phyloP scores from a whole-genome alignment of 352 stramenopile genomes.

The Phytophthora podocarpi region DNA sequence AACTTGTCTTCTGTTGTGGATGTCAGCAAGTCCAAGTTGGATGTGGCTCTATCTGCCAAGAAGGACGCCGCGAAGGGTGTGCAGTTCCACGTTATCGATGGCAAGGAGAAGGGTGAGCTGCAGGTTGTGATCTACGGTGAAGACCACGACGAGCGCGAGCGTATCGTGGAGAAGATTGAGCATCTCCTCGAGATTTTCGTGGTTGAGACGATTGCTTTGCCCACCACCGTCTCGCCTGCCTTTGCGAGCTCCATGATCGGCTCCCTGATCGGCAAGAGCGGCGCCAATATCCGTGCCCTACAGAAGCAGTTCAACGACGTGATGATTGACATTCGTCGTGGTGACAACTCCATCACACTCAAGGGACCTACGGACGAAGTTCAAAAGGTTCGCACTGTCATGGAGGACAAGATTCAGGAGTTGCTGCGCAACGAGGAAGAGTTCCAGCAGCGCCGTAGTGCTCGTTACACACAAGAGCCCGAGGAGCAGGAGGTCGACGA shows the following conservation, averaged over 20 bases:
- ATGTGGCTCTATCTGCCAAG: conserved; percentile 52
- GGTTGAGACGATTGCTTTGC: conserved; percentile 55
- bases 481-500: conserved; percentile 32
- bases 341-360: conserved; percentile 53
- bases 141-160: conserved; percentile 62
- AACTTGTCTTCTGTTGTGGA: conserved; percentile 53
- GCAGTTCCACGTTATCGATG: conserved; percentile 61
- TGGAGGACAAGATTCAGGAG: conserved; percentile 78
- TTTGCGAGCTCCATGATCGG: conserved; percentile 59
- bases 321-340: conserved; percentile 67
- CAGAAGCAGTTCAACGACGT: conserved; percentile 68
- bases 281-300: conserved; percentile 72
- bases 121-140: conserved; percentile 63
- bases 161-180: conserved; percentile 66
- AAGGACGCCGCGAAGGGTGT: conserved; percentile 58
- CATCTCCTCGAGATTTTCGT: conserved; percentile 58
- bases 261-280: conserved; percentile 80
- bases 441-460: conserved; percentile 45
- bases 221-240: conserved; percentile 38
- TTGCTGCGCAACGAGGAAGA: conserved; percentile 55
- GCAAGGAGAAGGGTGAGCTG: conserved; percentile 41
- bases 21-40: conserved; percentile 50
- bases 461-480: conserved; percentile 41
- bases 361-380: conserved; percentile 62
- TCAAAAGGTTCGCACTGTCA: conserved; percentile 54